Evolutionary conservation across 805 yeast genomes (phyloP), one percentile per base, ranked within the genome.

Genomic region (Wickerhamiella slavikovae): DNA sequence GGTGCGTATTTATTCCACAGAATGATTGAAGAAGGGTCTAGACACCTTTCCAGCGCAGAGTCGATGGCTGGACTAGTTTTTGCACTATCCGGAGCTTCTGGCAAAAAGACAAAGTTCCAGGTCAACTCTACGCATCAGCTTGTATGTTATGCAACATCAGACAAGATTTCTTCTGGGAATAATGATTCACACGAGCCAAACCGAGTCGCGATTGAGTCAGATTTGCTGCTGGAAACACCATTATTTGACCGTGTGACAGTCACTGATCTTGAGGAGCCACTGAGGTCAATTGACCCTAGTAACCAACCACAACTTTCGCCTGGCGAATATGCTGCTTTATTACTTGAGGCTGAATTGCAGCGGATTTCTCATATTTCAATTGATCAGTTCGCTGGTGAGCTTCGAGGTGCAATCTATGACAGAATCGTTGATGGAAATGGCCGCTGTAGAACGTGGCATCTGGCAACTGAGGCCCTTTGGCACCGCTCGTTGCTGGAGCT

Each of bases 391-490:
- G 74, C 74, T 1, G 78, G 74, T 36, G 93, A 82, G 52, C 93
- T 83, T 45, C 53, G 82, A n/a, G 48, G 65, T 38, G 85, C 95
- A 0, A 51, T 79, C 24, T 72, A 77, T 2, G 64, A 66, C 27
- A 64, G 98, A 40, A 62, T 85, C 8, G 54, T 85, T 65, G 64
- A 49, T 57, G 47, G 40, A 38, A 60, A 62, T 8, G 43, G 46
- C 3, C 52, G 55, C 4, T 38, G 54, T 1, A 62, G 66, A 12
- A 75, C 78, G 48, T 82, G 93, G 82, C 53, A 76, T 1, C 49
- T 85, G 3, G 80, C 71, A 43, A 68, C 83, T 2, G 61, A 83
- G 37, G 76, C 92, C 1, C 55, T 89, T 25, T 89, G 95, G 94
- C 77, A 74, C 44, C 66, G 96, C 48, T 79, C 94, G 5, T 42